Conservation (phyloP, 176 grass and related monocot genomes). For the Avena insularis region DNA sequence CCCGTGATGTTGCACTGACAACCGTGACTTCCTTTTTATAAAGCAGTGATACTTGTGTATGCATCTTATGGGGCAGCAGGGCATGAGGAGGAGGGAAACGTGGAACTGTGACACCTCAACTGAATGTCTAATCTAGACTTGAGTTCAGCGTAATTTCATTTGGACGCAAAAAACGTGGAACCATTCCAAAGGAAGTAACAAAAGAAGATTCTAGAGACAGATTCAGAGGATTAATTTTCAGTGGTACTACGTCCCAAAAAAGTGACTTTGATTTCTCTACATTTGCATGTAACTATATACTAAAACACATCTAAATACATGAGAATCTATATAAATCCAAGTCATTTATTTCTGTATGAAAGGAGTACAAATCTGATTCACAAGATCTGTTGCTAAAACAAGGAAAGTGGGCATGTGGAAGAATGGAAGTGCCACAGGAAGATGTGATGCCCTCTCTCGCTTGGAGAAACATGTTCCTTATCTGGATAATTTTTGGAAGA, state of each 20-base stretch:
- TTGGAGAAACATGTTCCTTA: neutral
- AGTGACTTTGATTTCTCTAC: too few species aligned
- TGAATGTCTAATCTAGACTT: neutral
- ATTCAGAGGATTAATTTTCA: too few species aligned
- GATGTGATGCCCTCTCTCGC: slow-evolving; percentile 5
- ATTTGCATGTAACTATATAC: too few species aligned
- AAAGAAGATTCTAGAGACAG: neutral
- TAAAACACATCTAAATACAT: too few species aligned
- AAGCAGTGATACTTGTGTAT: slow-evolving; percentile 14
- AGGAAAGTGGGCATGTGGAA: neutral
- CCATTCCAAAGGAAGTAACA: neutral
- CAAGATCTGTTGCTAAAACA: neutral
- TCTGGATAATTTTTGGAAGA: too few species aligned
- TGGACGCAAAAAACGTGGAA: neutral
- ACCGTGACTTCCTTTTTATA: slow-evolving; percentile 17
- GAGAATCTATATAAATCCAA: too few species aligned
- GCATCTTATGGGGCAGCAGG: neutral
- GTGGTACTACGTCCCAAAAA: too few species aligned
- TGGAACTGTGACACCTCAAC: slow-evolving; percentile 27
- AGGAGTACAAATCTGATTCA: too few species aligned
- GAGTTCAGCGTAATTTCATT: neutral
- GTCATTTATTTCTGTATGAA: too few species aligned
- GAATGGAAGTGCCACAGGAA: neutral
- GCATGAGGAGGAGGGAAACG: neutral
- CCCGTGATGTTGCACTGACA: slow-evolving; percentile 22